Base-by-base conservation (phyloP, 2,329 filamentous ascomycete genomes). In the Cercospora citrullina region DNA sequence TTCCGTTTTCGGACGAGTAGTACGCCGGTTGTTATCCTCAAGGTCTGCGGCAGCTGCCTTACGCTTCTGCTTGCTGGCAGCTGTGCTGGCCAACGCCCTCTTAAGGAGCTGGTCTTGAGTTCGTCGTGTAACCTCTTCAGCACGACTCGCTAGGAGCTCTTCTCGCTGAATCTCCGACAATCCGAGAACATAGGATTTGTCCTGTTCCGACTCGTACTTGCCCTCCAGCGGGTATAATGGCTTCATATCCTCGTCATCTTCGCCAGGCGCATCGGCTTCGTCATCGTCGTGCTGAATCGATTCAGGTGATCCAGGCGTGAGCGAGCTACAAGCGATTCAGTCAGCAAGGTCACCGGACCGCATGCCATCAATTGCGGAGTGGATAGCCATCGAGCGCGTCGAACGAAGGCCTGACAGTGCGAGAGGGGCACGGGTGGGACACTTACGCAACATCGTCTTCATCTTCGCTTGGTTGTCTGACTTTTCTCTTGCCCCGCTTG, bases 101-200 rank as follows among this genome's bases (percentile, higher is more conserved):
- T 91, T 91, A 60, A 97, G 86, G 70, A 94, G 88, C 59, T 89
- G 86, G 75, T 95, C 93, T 81, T 97, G 94, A 68, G 91, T 87
- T 74, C 91, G 90, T 63, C 89, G 89, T 76, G 95, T 91, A 67
- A 94, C 90, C 78, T 95, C 89, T 74, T 92, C 89, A 39, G 91
- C 90, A 72, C 95, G 92, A 73, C 96, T 92, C 21, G 93, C 94
- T 6, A 99, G 87, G 55, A 97, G 90, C 77, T 93, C 89, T 80
- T 99, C 95, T 70, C 94, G 91, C 77, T 96, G 90, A 62, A 98
- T 90, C 81, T 98, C 94, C 31, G 93, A 90, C 86, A 97, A 89
- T 66, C 85, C 87, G 86, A 95, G 89, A 70, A 99, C 95, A 62
- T 91, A 73, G 9, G 79, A 77, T 73, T 81, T 83, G 72, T 84